Base-by-base conservation (phyloP, 2,329 filamentous ascomycete genomes). In the Aaosphaeria pasadenensis region DNA sequence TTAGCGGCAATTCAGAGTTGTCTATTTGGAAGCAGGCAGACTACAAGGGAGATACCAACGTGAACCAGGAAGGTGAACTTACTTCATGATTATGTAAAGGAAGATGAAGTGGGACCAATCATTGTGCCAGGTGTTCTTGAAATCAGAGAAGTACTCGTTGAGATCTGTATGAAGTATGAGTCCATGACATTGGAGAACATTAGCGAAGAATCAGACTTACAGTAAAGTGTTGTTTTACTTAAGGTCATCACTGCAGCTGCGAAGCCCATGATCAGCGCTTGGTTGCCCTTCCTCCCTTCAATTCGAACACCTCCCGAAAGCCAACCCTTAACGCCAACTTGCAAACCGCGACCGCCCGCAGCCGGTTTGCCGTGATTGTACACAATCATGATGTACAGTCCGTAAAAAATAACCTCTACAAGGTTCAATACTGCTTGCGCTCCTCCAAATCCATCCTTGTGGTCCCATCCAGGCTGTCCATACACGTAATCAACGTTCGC, bases 401-500 rank as follows among this genome's bases (percentile, higher is more conserved):
- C 69, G 64, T 91, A 92, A 60, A 85, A 77, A 32, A 74, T 48
- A 3, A 81, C 84, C 76, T 94, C 89, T 46, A 88, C 57, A 5
- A 82, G 68, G 63, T 92, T 94, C 55, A 91, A 65, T 5, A 76
- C 59, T 30, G 80, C 80, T 76, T 95, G 90, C 35, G 89, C 89
- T 39, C 79, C 81, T 0, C 88, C 88, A 71, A 95, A 96, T 33
- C 90, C 89, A 64, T 85, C 84, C 24, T 77, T 69, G 7, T 56
- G 53, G 51, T 88, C 73, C 66, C 80, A 89, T 4, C 87, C 85
- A 59, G 86, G 84, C 76, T 80, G 86, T 38, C 90, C 89, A 73
- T 96, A 96, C 31, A 92, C 77, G 68, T 91, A 77, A 71, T 96
- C 91, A 56, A 95, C 77, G 44, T 78, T 74, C 48, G 86, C 88